Base-by-base conservation (phyloP, 805 yeast species). In the Isabelozyma rhagii region DNA sequence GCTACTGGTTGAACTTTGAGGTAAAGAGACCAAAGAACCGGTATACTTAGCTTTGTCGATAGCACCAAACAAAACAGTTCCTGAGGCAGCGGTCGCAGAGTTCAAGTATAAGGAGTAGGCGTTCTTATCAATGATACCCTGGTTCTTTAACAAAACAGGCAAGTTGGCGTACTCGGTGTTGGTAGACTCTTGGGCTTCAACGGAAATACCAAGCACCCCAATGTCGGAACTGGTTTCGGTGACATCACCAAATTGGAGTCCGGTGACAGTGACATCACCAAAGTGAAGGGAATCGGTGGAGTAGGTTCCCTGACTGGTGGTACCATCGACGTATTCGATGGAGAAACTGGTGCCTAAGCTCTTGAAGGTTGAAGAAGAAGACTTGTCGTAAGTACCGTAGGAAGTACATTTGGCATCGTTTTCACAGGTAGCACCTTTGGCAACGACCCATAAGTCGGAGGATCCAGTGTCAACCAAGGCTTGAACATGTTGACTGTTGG, bases 61-160 rank as follows among this genome's bases (percentile, higher is more conserved):
- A 14, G 75, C 80, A 15, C 80, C 80, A 52, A 75, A 75, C 43
- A 77, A 61, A 14, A 76, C 51, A 4, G 64, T 48, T 13, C 80
- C 80, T 5, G 58, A 27, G 14, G 43, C 42, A 8, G 74, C 60
- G 11, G 48, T 51, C 5, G 57, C 48, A 14, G 64, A 62, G 52
- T 73, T 68, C 54, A 79, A 66, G 64, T 71, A 79, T 49, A 80
- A 64, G 27, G 83, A 78, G 63, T 77, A 80, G 11, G 78, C 72
- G 14, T 56, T 59, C 41, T 66, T 62, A 39, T 61, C 55, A 53
- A 78, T 79, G 41, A 64, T 45, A 11, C 83, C 83, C 39, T 68
- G 68, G 6, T 57, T 48, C 53, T 69, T 67, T 54, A 76, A 58
- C 47, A 51, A 48, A 28, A 55, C 49, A 5, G 45, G 45, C 25